Percentiles rank a stretch among this genome's conserved stretches.
Evolutionary conservation across 2,329 filamentous ascomycete genomes (phyloP).

Genomic region (Cordyceps tenuipes): DNA sequence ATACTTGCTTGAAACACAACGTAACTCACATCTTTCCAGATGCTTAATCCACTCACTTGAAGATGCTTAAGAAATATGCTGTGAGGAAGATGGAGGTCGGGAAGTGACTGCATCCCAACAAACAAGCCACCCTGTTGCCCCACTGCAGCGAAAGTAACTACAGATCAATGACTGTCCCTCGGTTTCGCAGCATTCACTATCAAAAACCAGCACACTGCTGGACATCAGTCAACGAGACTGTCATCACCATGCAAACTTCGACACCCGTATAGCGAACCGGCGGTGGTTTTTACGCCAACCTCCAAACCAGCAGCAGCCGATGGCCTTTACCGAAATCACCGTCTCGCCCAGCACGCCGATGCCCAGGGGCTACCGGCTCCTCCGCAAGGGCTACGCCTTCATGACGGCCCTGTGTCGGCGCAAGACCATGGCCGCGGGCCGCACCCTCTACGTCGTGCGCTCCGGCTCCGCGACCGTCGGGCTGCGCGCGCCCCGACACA

Average conservation of each 20-base stretch:
- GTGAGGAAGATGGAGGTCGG: background rate
- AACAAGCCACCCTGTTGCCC: background rate
- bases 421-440: slow-evolving; percentile 24
- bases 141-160: background rate
- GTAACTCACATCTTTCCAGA: too few species aligned
- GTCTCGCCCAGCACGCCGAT: slow-evolving; percentile 23
- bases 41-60: background rate
- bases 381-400: slow-evolving; percentile 34
- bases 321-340: slow-evolving; percentile 14
- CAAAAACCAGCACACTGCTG: background rate
- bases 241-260: background rate
- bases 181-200: background rate
- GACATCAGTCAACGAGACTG: background rate
- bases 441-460: slow-evolving; percentile 30
- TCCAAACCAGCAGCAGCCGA: background rate
- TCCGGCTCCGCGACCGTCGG: slow-evolving; percentile 22
- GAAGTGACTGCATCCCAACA: background rate
- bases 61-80: background rate
- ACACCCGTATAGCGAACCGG: background rate
- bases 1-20: background rate
- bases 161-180: too few species aligned
- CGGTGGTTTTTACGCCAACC: background rate
- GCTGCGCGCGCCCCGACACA: slow-evolving; percentile 29
- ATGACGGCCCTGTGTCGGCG: slow-evolving; percentile 33
- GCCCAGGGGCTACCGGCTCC: slow-evolving; percentile 32